These are phyloP conservation scores for Barnettozyma botsteinii DNA, from an alignment of 805 yeast species.

Conservation along the genomic window DNA sequence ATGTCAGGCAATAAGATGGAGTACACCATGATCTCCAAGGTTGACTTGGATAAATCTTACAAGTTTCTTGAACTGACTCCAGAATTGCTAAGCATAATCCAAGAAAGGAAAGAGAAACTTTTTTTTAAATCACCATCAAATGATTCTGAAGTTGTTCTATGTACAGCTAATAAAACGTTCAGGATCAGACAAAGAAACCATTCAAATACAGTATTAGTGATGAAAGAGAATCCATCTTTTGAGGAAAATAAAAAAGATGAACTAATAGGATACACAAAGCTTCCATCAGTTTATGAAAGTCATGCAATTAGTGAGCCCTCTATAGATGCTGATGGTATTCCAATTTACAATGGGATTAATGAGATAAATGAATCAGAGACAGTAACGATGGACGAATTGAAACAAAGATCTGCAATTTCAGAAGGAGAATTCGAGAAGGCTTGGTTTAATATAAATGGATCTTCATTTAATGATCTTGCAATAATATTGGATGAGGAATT, in stretches of 20 bases:
- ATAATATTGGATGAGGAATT: conserved; percentile 32
- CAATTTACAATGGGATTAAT: conserved; percentile 33
- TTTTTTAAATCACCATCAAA: conserved; percentile 28
- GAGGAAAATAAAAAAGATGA: conserved; percentile 23
- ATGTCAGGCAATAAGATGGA: conserved; percentile 1
- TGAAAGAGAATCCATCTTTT: conserved; percentile 26
- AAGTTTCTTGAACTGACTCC: conserved; percentile 50
- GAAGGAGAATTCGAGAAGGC: conserved; percentile 40
- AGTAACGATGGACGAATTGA: conserved; percentile 27
- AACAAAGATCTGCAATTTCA: conserved; percentile 48
- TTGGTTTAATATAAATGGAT: conserved; percentile 55
- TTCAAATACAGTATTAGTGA: conserved; percentile 71
- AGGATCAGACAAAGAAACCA: conserved; percentile 74
- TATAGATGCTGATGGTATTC: conserved; percentile 29
- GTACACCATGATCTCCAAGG: conserved; percentile 3
- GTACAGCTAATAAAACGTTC: conserved; percentile 56
- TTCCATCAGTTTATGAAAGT: conserved; percentile 35
- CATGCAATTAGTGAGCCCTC: conserved; percentile 25
- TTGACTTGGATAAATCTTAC: conserved; percentile 30
- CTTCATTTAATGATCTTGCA: conserved; percentile 42
- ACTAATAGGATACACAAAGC: conserved; percentile 30
- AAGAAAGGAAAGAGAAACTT: conserved; percentile 19
- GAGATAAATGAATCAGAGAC: conserved; percentile 5
- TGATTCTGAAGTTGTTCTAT: conserved; percentile 48
- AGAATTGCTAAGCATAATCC: conserved; percentile 37